Evolutionary conservation across 805 yeast genomes (phyloP).

Genomic region (Hanseniaspora guilliermondii): DNA sequence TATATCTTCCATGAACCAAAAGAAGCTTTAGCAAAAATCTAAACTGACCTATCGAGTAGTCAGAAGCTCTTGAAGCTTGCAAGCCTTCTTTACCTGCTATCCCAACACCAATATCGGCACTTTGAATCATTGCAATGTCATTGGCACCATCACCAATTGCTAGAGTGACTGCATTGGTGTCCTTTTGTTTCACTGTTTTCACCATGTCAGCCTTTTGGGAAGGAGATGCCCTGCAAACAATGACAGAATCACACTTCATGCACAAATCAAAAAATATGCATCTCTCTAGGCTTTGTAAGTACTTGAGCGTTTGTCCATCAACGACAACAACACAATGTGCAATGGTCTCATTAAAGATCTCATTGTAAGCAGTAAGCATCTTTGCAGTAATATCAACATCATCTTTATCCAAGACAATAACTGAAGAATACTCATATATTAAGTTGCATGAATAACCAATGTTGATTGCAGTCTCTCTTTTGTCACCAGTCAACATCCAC

Average conservation of each 20-base stretch:
- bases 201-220: slow-evolving; percentile 92
- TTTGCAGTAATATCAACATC: slow-evolving; percentile 48
- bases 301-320: slow-evolving; percentile 78
- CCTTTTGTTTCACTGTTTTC: slow-evolving; percentile 55
- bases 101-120: slow-evolving; percentile 96
- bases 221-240: slow-evolving; percentile 94
- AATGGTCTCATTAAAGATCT: slow-evolving; percentile 55
- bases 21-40: slow-evolving; percentile 68
- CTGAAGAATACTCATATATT: slow-evolving; percentile 85
- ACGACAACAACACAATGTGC: slow-evolving; percentile 93
- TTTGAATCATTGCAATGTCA: slow-evolving; percentile 97
- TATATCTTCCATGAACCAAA: slow-evolving; percentile 91
- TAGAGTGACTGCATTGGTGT: slow-evolving; percentile 62
- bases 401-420: slow-evolving; percentile 51
- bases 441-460: slow-evolving; percentile 90
- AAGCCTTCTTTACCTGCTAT: slow-evolving; percentile 95
- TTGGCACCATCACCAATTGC: slow-evolving; percentile 99
- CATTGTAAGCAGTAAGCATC: slow-evolving; percentile 65
- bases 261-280: slow-evolving; percentile 68
- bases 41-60: slow-evolving; percentile 91
- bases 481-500: slow-evolving; percentile 99
- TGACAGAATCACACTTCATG: slow-evolving; percentile 75
- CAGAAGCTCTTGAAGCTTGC: slow-evolving; percentile 92
- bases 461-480: slow-evolving; percentile 93
- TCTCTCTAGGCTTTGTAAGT: slow-evolving; percentile 61